Conservation (phyloP, 2,329 filamentous ascomycete genomes). For the Daldinia eschscholtzii region DNA sequence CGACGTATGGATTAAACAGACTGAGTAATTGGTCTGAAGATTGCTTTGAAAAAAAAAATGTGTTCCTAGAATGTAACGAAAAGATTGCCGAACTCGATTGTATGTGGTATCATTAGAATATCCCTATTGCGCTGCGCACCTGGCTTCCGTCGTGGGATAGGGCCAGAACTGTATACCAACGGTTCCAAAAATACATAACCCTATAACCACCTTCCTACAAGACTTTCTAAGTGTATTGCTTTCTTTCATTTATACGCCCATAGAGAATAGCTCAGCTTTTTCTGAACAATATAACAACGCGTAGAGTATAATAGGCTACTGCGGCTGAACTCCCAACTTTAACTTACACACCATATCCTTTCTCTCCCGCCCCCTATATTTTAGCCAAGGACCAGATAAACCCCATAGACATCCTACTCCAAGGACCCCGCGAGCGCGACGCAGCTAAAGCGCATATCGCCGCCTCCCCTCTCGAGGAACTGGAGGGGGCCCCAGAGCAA, state of each 20-base stretch:
- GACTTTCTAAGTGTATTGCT: neutral
- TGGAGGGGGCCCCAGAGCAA: constrained; percentile 74
- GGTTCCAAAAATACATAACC: constrained; percentile 1
- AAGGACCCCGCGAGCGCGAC: constrained; percentile 66
- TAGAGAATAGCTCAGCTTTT: too few species aligned
- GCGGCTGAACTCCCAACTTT: neutral
- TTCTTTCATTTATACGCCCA: constrained; percentile 50
- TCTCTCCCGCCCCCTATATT: neutral
- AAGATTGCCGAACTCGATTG: neutral
- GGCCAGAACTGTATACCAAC: constrained; percentile 21
- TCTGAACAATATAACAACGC: too few species aligned
- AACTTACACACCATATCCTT: neutral
- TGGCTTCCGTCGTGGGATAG: constrained; percentile 19
- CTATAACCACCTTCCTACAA: neutral
- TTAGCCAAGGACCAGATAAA: neutral
- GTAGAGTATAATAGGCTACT: neutral
- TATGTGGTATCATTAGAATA: constrained; percentile 31
- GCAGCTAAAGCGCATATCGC: constrained; percentile 70
- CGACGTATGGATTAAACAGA: neutral
- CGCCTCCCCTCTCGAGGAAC: constrained; percentile 68
- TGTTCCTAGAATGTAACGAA: constrained; percentile 19
- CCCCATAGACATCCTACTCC: constrained; percentile 54
- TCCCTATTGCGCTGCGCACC: constrained; percentile 15
- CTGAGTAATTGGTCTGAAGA: neutral
- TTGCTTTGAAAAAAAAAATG: neutral